phyloP scores from a whole-genome alignment of 73 alveolate genomes.

The Paramecium tetraurelia region DNA sequence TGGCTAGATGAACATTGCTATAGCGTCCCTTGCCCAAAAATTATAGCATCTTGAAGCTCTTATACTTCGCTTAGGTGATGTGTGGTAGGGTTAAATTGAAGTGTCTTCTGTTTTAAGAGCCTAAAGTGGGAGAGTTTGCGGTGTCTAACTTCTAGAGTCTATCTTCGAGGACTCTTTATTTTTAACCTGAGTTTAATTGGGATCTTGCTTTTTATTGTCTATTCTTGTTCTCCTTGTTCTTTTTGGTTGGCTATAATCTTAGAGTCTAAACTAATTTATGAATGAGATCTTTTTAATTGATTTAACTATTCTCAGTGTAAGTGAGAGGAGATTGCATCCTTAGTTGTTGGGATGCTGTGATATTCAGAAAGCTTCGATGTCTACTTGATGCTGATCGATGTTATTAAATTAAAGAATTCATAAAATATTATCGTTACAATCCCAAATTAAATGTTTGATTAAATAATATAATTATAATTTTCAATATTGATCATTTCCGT shows the following conservation, averaged over 20 bases:
- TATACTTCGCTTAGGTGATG: neutral
- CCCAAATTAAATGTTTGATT: neutral
- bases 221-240: neutral
- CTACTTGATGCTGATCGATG: neutral
- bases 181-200: neutral
- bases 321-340: neutral
- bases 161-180: neutral
- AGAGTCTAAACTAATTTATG: neutral
- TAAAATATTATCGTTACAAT: neutral
- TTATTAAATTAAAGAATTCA: neutral
- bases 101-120: neutral
- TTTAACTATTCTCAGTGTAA: neutral
- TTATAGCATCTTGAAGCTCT: neutral
- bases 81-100: neutral
- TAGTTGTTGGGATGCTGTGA: neutral
- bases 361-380: neutral
- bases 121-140: neutral
- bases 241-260: neutral
- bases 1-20: neutral
- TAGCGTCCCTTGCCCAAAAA: conserved; percentile 7
- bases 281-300: neutral
- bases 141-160: neutral
- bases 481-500: neutral
- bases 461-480: neutral
- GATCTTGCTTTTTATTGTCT: neutral